Evolutionary conservation across 495 filamentous ascomycete genomes (phyloP).

Genomic region (Podospora pseudopauciseta): DNA sequence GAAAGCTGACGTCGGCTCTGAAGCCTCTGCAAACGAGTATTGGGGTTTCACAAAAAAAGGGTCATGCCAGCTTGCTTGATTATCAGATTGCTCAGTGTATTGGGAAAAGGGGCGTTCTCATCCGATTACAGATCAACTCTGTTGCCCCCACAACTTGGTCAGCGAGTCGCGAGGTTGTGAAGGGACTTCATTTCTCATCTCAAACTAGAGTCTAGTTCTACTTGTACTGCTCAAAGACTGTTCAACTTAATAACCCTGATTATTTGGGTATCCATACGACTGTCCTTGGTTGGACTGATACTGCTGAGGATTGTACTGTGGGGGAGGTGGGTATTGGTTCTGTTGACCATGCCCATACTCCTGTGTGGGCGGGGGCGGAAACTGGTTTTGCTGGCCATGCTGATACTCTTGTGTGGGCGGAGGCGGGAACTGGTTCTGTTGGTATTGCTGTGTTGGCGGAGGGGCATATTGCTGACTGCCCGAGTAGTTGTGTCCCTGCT

Average conservation of each 20-base stretch:
- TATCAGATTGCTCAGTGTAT: too few species aligned
- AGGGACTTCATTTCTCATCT: too few species aligned
- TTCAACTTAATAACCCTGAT: not conserved
- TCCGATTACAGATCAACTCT: too few species aligned
- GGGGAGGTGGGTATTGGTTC: not conserved
- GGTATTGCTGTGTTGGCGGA: slow-evolving; percentile 19
- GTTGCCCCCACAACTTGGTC: too few species aligned
- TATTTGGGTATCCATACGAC: not conserved
- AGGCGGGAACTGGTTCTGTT: slow-evolving; percentile 17
- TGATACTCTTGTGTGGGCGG: slow-evolving; percentile 18
- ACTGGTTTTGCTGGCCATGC: slow-evolving; percentile 16
- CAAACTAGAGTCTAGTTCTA: too few species aligned
- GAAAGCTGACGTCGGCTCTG: too few species aligned
- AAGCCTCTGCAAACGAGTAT: too few species aligned
- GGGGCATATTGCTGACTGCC: not conserved
- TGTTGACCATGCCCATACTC: slow-evolving; percentile 15
- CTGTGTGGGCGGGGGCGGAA: slow-evolving; percentile 17
- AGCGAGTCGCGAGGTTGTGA: too few species aligned
- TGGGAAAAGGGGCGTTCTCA: too few species aligned
- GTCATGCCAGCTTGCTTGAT: too few species aligned
- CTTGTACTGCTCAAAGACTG: too few species aligned
- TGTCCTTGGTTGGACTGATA: slow-evolving; percentile 3
- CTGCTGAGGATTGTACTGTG: slow-evolving; percentile 15
- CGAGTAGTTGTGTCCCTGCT: slow-evolving; percentile 2
- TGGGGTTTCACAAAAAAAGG: too few species aligned